phyloP scores from a whole-genome alignment of 2,329 filamentous ascomycete genomes.

The Fusarium sp. region DNA sequence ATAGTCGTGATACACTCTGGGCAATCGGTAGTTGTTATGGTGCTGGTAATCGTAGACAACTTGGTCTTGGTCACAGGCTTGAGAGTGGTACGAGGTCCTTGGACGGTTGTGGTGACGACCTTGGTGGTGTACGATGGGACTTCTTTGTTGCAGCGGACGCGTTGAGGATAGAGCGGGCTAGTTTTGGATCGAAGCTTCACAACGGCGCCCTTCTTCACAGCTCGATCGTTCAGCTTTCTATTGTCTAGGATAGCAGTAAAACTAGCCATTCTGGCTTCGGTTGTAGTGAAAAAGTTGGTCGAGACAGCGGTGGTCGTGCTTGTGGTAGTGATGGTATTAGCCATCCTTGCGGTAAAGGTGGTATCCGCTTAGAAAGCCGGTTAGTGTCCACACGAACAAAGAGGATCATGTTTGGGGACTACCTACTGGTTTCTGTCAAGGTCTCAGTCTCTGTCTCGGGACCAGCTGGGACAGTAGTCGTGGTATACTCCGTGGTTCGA shows the following conservation, averaged over 20 bases:
- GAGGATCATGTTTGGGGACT: not conserved
- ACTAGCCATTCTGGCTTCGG: not conserved
- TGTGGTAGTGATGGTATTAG: not conserved
- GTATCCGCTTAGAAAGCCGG: not conserved
- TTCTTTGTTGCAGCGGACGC: not conserved
- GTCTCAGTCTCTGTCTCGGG: not conserved
- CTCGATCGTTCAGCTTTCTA: not conserved
- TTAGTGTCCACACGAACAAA: not conserved
- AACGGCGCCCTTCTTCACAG: not conserved
- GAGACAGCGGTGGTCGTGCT: not conserved
- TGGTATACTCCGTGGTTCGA: not conserved
- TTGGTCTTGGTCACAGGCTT: not conserved
- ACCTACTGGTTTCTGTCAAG: not conserved
- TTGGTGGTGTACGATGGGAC: not conserved
- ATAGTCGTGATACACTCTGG: not conserved
- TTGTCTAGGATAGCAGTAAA: not conserved
- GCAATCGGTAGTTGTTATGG: not conserved
- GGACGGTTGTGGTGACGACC: not conserved
- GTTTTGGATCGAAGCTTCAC: not conserved
- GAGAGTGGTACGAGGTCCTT: not conserved
- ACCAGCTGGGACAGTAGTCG: not conserved
- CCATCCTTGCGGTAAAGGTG: not conserved
- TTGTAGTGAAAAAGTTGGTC: not conserved
- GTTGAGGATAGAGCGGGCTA: not conserved
- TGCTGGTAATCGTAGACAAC: not conserved